Evolutionary conservation across 2,329 filamentous ascomycete species (phyloP).

Genomic region (Gaeumannomyces tritici): DNA sequence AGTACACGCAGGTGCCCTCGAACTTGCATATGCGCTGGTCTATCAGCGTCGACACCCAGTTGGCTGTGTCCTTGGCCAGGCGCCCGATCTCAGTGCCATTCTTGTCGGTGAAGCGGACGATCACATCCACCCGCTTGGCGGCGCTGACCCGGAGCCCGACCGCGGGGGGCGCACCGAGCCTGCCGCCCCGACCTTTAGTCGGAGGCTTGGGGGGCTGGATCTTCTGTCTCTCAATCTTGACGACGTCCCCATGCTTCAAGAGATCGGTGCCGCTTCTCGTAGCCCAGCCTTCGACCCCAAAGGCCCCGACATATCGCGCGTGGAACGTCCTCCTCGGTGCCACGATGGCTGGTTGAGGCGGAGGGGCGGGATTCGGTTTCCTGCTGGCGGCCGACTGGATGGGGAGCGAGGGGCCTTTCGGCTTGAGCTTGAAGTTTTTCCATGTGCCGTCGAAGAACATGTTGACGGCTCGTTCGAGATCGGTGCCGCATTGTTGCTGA

Average conservation of each 20-base stretch:
- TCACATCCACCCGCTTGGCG: constrained; percentile 65
- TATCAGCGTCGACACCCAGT: constrained; percentile 86
- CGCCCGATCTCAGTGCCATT: constrained; percentile 77
- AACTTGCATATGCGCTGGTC: constrained; percentile 86
- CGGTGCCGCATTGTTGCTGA: constrained; percentile 42
- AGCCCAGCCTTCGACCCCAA: constrained; percentile 86
- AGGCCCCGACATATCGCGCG: constrained; percentile 74
- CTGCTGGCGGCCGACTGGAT: not conserved
- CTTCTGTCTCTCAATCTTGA: constrained; percentile 80
- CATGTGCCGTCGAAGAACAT: constrained; percentile 65
- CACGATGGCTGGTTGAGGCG: not conserved
- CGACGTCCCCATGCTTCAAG: constrained; percentile 70
- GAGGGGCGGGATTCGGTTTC: not conserved
- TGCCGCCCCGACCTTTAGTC: constrained; percentile 17
- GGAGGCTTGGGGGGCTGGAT: constrained; percentile 46
- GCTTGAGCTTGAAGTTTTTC: constrained; percentile 35
- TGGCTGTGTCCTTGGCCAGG: constrained; percentile 74
- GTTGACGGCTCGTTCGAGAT: constrained; percentile 54
- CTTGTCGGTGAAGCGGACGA: constrained; percentile 82
- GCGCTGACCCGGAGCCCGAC: constrained; percentile 28
- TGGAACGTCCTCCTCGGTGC: constrained; percentile 7
- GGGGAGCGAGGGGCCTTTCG: constrained; percentile 1
- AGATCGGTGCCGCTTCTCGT: constrained; percentile 72
- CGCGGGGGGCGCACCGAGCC: constrained; percentile 20
- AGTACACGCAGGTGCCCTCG: constrained; percentile 80